Evolutionary conservation across 805 yeast species (phyloP), one percentile per base, ranked within the genome.

Genomic region (Sugiyamaella americana): DNA sequence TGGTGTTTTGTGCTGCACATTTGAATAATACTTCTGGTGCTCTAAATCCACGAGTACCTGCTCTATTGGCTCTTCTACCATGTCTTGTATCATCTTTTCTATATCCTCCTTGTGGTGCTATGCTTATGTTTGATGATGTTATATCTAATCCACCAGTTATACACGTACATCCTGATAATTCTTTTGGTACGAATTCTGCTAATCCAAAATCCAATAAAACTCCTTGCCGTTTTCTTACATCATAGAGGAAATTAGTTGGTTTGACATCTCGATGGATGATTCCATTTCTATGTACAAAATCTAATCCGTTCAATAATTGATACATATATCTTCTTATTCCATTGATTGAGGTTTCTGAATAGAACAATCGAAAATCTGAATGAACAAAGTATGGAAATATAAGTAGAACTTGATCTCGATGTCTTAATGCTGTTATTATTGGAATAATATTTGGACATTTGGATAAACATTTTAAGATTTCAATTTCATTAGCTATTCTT

Each of bases 41-140:
- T 55, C 97, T 73, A 60, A 88, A 88, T 0, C 97, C 97, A 56
- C 97, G 73, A 1, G 97, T 88, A 5, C 97, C 97, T 16, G 98
- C 98, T 57, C 98, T 79, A 59, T 93, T 93, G 0, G 98, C 98
- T 48, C 98, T 75, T 58, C 95, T 75, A 1, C 93, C 86, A 0
- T 94, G 84, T 56, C 98, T 73, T 42, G 78, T 78, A 67, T 93
- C 98, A 57, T 85, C 86, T 60, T 87, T 87, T 6, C 88, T 84
- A 59, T 85, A 87, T 1, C 96, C 91, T 64, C 74, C 71, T 10
- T 73, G 74, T 3, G 61, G 40, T 65, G 29, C 34, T 5, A 39
- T 23, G 19, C 50, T 46, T n/a, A 24, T 40, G n/a, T 50, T 46
- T 46, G 57, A 41, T 3, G 35, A 40, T 13, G 20, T 16, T n/a